A percentile compares a stretch with the other conserved stretches of the same genome.
phyloP scores from a whole-genome alignment of 352 stramenopile genomes.

The Phytophthora sp. region DNA sequence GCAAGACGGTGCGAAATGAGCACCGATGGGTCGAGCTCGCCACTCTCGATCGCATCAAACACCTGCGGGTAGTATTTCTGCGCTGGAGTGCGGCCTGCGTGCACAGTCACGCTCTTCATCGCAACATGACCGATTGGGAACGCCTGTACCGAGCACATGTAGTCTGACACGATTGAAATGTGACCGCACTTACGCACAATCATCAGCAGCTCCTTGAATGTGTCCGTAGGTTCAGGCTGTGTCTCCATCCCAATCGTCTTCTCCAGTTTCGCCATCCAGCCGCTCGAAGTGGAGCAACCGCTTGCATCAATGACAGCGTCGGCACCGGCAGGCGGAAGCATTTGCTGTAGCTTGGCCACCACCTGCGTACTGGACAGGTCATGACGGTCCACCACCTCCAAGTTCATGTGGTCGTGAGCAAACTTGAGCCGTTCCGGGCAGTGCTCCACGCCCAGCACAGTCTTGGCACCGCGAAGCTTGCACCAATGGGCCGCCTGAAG shows the following conservation, averaged over 20 bases:
- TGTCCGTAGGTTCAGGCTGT: constrained; percentile 54
- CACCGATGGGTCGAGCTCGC: constrained; percentile 57
- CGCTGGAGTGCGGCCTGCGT: constrained; percentile 50
- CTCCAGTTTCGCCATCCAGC: constrained; percentile 50
- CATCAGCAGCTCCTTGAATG: constrained; percentile 66
- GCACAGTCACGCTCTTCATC: constrained; percentile 66
- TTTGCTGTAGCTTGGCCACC: constrained; percentile 50
- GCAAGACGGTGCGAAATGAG: constrained; percentile 63
- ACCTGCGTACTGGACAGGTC: constrained; percentile 55
- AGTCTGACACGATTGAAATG: constrained; percentile 63
- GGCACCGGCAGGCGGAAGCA: constrained; percentile 55
- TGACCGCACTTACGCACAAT: constrained; percentile 64
- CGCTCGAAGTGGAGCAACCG: constrained; percentile 36
- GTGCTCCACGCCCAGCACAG: constrained; percentile 62
- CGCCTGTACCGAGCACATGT: constrained; percentile 40
- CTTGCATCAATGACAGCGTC: constrained; percentile 67
- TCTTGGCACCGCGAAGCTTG: constrained; percentile 68
- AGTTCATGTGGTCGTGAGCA: constrained; percentile 59
- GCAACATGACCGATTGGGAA: constrained; percentile 68
- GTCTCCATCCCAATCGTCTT: constrained; percentile 57
- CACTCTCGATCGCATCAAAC: constrained; percentile 57
- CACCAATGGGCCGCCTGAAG: constrained; percentile 63
- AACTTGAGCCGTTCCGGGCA: constrained; percentile 57
- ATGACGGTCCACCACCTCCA: constrained; percentile 68
- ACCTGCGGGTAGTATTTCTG: constrained; percentile 69